Base-by-base conservation (phyloP, 495 filamentous ascomycete species). In the Penicillium antarcticum region DNA sequence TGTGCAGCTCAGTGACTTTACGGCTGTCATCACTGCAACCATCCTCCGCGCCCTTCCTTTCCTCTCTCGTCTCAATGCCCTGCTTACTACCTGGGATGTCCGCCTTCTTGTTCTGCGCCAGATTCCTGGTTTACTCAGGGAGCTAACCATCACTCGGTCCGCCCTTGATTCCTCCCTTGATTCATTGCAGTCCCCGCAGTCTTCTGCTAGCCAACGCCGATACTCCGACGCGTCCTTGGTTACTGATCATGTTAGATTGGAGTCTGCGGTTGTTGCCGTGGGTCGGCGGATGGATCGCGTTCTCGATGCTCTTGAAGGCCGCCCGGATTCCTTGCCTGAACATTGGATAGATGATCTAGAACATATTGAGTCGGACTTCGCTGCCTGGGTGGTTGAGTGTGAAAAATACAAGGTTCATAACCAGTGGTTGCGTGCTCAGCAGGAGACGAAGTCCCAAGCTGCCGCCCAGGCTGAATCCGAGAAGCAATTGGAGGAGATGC, bases 291-390 rank as follows among this genome's bases (percentile, higher is more conserved):
- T 97, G 63, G 94, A 98, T 64, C 77, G 70, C 11, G 88, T 95
- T 78, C 78, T 97, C 6, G 92, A 97, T 58, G 74, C 81, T 9
- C 71, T 97, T 9, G 94, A 96, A 62, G 91, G 89, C 5, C 78
- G 83, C 21, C 75, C 85, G 45, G 94, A 98, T 57, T 86, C 86
- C 3, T 64, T 98, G 9, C 94, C 94, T 0, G 89, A 95, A 29
- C 60, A 69, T 16, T 98, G 95, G 95, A 81, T 97, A 40, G 89
- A 92, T 49, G 76, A 84, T 6, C 80, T 97, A 58, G 95, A 97
- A 62, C 64, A 67, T 0, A 69, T 96, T 12, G 95, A 98, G 60
- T 75, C 80, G 10, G 80, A 87, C n/a, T 96, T 91, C 68, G 80
- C 82, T 7, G 73, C 80, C 12, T 97, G 94, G 95, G 83, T 82